Conservation (phyloP, 352 stramenopile genomes). For the Phytophthora litchii region DNA sequence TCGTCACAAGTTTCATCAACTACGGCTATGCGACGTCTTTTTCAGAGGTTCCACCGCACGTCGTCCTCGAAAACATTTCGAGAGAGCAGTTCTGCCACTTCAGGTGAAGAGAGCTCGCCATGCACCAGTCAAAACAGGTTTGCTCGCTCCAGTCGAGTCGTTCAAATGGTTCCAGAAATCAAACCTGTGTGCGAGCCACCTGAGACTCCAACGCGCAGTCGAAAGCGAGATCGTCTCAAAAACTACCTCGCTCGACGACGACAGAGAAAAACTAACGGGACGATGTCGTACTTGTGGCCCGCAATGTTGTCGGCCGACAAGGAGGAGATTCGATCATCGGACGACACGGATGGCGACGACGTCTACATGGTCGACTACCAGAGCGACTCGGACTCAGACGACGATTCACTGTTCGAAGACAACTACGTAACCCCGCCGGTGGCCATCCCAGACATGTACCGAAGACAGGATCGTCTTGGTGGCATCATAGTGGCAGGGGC, state of each 20-base stretch:
- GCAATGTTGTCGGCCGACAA: conserved; percentile 23
- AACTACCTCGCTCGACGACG: conserved; percentile 23
- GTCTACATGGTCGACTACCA: conserved; percentile 33
- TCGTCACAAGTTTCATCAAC: background rate
- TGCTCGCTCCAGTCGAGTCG: conserved; percentile 10
- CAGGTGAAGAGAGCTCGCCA: conserved; percentile 4
- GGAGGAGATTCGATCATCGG: conserved; percentile 21
- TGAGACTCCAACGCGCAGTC: conserved; percentile 7
- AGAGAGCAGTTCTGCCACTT: background rate
- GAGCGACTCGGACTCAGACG: conserved; percentile 32
- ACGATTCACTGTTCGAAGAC: conserved; percentile 19
- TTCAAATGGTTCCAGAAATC: conserved; percentile 8
- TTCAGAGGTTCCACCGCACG: conserved; percentile 27
- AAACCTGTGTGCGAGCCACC: conserved; percentile 9
- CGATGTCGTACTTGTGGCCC: conserved; percentile 16
- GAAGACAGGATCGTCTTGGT: conserved; percentile 53
- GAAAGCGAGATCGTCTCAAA: conserved; percentile 37
- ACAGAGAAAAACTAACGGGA: conserved; percentile 1
- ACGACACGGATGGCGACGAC: conserved; percentile 35
- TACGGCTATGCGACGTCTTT: conserved; percentile 21
- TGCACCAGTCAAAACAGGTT: conserved; percentile 16
- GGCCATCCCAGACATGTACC: conserved; percentile 55
- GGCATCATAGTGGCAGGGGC: conserved; percentile 54
- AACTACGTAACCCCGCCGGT: conserved; percentile 50
- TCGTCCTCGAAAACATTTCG: conserved; percentile 6